These are phyloP conservation scores for Sugiyamaella castrensis DNA, from an alignment of 1,139 yeast species.

Conservation along the genomic window DNA sequence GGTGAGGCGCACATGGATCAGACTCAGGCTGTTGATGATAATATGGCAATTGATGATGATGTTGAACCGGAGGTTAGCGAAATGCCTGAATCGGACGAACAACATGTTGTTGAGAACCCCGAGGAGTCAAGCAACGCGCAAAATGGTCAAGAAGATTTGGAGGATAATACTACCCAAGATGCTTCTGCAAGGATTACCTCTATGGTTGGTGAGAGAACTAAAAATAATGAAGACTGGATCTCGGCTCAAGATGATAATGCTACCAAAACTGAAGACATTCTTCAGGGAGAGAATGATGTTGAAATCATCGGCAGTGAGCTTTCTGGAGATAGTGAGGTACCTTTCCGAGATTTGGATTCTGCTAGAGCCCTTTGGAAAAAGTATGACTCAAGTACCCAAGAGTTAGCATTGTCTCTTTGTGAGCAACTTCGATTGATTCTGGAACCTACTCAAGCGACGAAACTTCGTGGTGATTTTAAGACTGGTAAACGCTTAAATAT, in stretches of 20 bases:
- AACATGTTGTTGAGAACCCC: conserved; percentile 29
- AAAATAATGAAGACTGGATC: conserved; percentile 4
- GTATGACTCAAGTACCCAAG: conserved; percentile 81
- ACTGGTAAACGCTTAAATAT: conserved; percentile 96
- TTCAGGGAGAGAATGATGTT: conserved; percentile 18
- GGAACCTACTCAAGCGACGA: conserved; percentile 95
- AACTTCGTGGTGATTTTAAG: conserved; percentile 90
- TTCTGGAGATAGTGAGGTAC: conserved; percentile 40
- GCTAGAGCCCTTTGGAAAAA: conserved; percentile 78
- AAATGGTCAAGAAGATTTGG: conserved; percentile 19
- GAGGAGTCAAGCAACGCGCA: conserved; percentile 14
- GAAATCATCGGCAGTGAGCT: conserved; percentile 19
- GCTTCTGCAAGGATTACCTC: conserved; percentile 20
- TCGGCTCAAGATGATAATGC: conserved; percentile 13
- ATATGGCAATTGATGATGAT: conserved; percentile 71
- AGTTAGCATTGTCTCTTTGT: conserved; percentile 79
- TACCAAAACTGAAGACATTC: conserved; percentile 5
- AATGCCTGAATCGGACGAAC: conserved; percentile 38
- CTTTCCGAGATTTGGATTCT: conserved; percentile 56
- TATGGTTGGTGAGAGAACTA: conserved; percentile 23
- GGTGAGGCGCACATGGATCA: conserved; percentile 88
- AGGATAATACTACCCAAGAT: conserved; percentile 13
- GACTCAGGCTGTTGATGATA: conserved; percentile 72
- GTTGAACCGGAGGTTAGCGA: conserved; percentile 29
- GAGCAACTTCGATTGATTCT: conserved; percentile 90